Evolutionary conservation across 2,329 filamentous ascomycete genomes (phyloP), one percentile per base, ranked within the genome.

Genomic region (Penicillium sp.): DNA sequence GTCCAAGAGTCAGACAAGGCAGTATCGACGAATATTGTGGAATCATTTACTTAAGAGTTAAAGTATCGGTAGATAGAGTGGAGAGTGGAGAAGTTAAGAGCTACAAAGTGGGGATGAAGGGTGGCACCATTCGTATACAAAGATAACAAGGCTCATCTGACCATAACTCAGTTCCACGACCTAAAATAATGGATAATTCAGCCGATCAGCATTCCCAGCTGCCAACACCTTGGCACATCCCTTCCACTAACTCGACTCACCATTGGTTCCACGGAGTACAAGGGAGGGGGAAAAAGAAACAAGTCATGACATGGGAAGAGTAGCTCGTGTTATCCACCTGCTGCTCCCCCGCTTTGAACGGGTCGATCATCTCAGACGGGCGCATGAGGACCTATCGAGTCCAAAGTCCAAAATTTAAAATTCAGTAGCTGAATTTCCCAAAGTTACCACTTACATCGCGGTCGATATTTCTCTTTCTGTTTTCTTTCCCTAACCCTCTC

Each of bases 151-250:
- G 3, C n/a, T 19, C 26, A 29, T 29, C 45, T 27, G 27, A 19
- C 45, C 45, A 46, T 27, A 31, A 16, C 26, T 27, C 14, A 26
- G 26, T 47, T 31, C 45, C 45, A 37, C 31, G 37, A 31, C n/a
- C 29, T 23, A 49, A 49, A 49, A 37, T 23, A 23, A 33, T 29
- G 11, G 46, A 35, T 21, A 31, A 35, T 62, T 48, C 60, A 62
- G 57, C 55, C 62, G 60, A 64, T 65, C 58, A 60, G 54, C 59
- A 64, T 65, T 65, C 62, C 62, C 59, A 61, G 50, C 52, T 48
- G 46, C 52, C 53, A 26, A 23, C 46, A 50, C 49, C 50, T 49
- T 53, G 51, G 53, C 44, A 33, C 47, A 64, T 63, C 63, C 63
- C 62, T 64, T 64, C 27, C 37, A 48, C n/a, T 23, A 50, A 53